Evolutionary conservation across 2,329 filamentous ascomycete genomes (phyloP).

Genomic region (Septoria petroselini): DNA sequence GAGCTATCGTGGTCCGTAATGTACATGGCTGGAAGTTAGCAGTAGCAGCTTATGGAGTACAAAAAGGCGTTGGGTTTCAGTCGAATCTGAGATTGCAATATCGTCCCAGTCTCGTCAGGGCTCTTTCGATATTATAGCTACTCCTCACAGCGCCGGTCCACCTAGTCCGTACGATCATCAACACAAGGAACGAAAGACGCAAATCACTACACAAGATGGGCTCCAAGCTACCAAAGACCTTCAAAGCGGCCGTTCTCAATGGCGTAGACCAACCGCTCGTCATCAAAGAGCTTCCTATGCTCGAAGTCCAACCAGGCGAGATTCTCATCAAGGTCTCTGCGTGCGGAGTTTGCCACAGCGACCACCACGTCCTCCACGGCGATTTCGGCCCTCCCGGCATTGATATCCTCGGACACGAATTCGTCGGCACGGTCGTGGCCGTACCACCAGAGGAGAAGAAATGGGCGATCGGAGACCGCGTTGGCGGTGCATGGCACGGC

Average conservation of each 20-base stretch:
- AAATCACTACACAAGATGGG: slow-evolving; percentile 4
- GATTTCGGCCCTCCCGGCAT: slow-evolving; percentile 49
- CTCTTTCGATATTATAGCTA: too few relatives aligned
- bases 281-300: slow-evolving; percentile 59
- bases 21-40: too few relatives aligned
- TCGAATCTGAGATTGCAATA: too few relatives aligned
- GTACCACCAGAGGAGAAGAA: slow-evolving; percentile 56
- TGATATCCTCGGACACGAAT: slow-evolving; percentile 59
- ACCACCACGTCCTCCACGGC: slow-evolving; percentile 56
- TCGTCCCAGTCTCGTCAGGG: too few relatives aligned
- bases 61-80: slow-evolving; percentile 20
- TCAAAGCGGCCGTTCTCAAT: slow-evolving; percentile 63
- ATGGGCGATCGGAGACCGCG: slow-evolving; percentile 62
- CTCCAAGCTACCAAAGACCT: slow-evolving; percentile 56
- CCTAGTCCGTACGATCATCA: too few relatives aligned
- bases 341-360: slow-evolving; percentile 69
- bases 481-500: slow-evolving; percentile 68
- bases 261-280: slow-evolving; percentile 52
- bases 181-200: too few relatives aligned
- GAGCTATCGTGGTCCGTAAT: too few relatives aligned
- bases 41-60: too few relatives aligned
- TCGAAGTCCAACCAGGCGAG: slow-evolving; percentile 55
- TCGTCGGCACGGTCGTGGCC: slow-evolving; percentile 62
- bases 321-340: slow-evolving; percentile 69
- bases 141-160: too few relatives aligned